Percentiles rank a stretch among this genome's conserved stretches.
phyloP scores from a whole-genome alignment of 805 yeast species.

The Isabelozyma heimii region DNA sequence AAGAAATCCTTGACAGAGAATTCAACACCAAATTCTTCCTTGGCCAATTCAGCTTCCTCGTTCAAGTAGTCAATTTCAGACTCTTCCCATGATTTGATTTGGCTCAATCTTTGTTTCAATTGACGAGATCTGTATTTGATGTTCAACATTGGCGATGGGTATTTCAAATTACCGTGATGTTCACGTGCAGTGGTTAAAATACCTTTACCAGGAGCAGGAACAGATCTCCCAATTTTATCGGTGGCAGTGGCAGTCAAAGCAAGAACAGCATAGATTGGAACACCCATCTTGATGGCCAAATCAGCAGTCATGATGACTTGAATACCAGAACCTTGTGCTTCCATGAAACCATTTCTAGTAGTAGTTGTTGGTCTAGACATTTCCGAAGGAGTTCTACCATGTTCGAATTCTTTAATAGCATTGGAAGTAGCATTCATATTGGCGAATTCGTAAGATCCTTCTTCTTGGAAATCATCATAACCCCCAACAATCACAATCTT shows the following conservation, averaged over 20 bases:
- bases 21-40: conserved; percentile 50
- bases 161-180: conserved; percentile 75
- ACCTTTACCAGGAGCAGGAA: conserved; percentile 99
- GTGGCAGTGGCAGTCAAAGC: conserved; percentile 96
- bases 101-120: conserved; percentile 71
- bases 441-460: conserved; percentile 96
- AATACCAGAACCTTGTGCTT: conserved; percentile 98
- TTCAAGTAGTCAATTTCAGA: conserved; percentile 67
- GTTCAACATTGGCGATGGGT: conserved; percentile 77
- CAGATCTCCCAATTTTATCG: conserved; percentile 97
- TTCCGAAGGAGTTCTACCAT: conserved; percentile 96
- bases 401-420: conserved; percentile 80
- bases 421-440: conserved; percentile 99
- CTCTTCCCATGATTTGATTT: conserved; percentile 83
- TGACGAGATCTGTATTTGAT: conserved; percentile 93
- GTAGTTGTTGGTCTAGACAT: conserved; percentile 99
- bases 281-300: conserved; percentile 96
- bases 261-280: conserved; percentile 93
- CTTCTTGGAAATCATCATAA: conserved; percentile 99
- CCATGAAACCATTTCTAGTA: conserved; percentile 97
- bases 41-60: conserved; percentile 63
- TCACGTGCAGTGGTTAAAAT: conserved; percentile 97
- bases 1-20: conserved; percentile 50
- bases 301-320: conserved; percentile 95
- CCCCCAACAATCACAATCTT: conserved; percentile 98